phyloP scores from a whole-genome alignment of 2,329 filamentous ascomycete species.

The Beauveria sp. region DNA sequence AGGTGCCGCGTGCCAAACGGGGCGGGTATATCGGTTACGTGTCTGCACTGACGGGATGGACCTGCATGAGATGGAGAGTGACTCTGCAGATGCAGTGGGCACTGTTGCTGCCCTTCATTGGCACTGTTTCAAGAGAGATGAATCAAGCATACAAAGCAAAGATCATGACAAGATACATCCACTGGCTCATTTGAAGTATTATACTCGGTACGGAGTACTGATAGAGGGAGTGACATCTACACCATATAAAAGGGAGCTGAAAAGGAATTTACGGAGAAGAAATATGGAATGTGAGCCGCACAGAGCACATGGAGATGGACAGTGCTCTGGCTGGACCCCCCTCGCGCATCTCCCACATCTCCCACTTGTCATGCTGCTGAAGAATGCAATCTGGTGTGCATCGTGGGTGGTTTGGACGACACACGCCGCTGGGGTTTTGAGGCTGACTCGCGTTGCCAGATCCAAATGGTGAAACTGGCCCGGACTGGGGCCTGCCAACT shows the following conservation, averaged over 20 bases:
- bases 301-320: slow-evolving; percentile 2
- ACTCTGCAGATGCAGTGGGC: background rate
- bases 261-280: background rate
- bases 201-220: background rate
- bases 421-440: background rate
- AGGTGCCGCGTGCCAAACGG: background rate
- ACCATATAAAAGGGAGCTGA: background rate
- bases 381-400: background rate
- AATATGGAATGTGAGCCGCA: background rate
- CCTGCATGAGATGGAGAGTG: background rate
- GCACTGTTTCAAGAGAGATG: too few relatives aligned
- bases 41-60: background rate
- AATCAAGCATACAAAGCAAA: too few relatives aligned
- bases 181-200: background rate
- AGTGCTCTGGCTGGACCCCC: background rate
- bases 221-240: background rate
- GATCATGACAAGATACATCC: background rate
- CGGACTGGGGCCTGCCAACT: background rate
- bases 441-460: slow-evolving; percentile 5
- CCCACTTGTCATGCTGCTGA: background rate
- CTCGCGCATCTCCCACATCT: background rate
- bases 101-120: too few relatives aligned
- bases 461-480: slow-evolving; percentile 2
- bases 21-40: background rate
- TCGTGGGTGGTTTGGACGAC: background rate